Evolutionary conservation across 768 basidiomycete species (phyloP).

Genomic region (Rhizopogon rudus): DNA sequence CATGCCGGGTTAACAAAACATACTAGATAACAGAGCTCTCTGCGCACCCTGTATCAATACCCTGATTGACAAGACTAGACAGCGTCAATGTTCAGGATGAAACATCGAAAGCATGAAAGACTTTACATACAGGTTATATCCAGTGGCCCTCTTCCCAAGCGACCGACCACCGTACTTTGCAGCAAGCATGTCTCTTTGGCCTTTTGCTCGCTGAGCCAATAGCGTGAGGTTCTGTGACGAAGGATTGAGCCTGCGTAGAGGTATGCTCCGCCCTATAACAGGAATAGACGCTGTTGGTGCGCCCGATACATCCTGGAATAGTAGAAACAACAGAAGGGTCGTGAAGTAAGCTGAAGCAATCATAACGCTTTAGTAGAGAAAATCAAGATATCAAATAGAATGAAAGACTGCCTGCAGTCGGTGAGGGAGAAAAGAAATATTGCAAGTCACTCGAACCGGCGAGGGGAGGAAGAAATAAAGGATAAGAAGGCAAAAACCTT

Average conservation of each 20-base stretch:
- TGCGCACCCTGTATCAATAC: conserved; percentile 52
- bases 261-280: background rate
- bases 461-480: background rate
- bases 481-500: background rate
- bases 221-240: background rate
- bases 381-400: background rate
- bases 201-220: conserved; percentile 29
- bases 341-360: background rate
- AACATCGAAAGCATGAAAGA: background rate
- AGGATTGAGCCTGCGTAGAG: background rate
- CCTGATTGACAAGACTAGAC: conserved; percentile 53
- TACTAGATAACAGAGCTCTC: background rate
- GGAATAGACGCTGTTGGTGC: background rate
- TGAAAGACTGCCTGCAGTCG: background rate
- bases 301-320: background rate
- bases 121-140: conserved; percentile 41
- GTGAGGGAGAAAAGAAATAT: background rate
- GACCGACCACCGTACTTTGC: conserved; percentile 37
- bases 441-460: background rate
- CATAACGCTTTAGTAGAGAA: background rate
- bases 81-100: background rate
- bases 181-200: conserved; percentile 32
- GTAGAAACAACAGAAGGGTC: background rate
- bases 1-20: background rate
- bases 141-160: conserved; percentile 32